A percentile compares a stretch with the other conserved stretches of the same genome.
These are phyloP conservation scores for Pelargonium nanum DNA, from an alignment of 345 rosid species.

Conservation along the genomic window DNA sequence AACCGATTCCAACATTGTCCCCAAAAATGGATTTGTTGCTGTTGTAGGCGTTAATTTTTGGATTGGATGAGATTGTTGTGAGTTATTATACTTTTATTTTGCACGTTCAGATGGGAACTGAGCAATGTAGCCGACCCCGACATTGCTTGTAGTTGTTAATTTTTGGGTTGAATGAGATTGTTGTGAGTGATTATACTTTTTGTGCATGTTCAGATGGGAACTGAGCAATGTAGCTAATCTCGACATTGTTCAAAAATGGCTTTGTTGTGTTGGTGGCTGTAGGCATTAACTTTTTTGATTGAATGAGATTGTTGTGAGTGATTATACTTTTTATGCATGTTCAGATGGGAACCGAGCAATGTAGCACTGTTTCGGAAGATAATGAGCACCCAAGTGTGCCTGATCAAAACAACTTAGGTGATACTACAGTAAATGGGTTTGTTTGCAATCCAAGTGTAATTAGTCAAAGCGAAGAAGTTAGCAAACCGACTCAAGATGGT, in stretches of 20 bases:
- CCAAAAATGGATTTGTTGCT: slow-evolving; percentile 16
- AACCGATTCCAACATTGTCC: slow-evolving; percentile 14
- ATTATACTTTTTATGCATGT: slow-evolving; percentile 2
- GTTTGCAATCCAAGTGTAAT: slow-evolving; percentile 18
- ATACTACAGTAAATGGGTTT: slow-evolving; percentile 14
- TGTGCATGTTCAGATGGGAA: slow-evolving; percentile 47
- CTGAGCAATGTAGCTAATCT: slow-evolving; percentile 27
- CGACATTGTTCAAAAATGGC: too few relatives aligned
- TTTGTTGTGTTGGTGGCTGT: too few relatives aligned
- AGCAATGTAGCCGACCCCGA: too few relatives aligned
- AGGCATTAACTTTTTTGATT: too few relatives aligned
- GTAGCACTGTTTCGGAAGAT: slow-evolving; percentile 22
- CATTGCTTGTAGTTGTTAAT: too few relatives aligned
- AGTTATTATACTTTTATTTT: too few relatives aligned
- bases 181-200: background rate
- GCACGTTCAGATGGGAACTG: too few relatives aligned
- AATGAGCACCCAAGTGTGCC: slow-evolving; percentile 15
- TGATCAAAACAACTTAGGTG: slow-evolving; percentile 15
- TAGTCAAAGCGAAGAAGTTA: slow-evolving; percentile 16
- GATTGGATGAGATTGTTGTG: too few relatives aligned
- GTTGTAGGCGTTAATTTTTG: too few relatives aligned
- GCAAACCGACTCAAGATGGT: slow-evolving; percentile 21
- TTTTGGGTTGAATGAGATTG: too few relatives aligned
- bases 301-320: background rate
- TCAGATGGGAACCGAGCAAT: slow-evolving; percentile 52